Evolutionary conservation across 148 eudicot species (phyloP).

Genomic region (Drosera capensis): DNA sequence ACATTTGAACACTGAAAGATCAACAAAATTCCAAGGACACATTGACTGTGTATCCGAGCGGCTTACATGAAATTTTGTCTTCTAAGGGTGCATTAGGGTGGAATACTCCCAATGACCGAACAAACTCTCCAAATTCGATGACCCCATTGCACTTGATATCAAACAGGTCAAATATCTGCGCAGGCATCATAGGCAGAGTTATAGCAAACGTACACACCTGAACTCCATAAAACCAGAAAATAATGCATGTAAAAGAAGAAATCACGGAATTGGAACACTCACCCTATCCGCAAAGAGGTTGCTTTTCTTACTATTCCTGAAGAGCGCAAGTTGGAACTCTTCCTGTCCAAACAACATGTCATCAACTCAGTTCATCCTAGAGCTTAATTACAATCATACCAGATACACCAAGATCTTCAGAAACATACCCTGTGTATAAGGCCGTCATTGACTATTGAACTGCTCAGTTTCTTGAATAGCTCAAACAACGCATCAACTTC

Average conservation of each 20-base stretch:
- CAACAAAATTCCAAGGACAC: background rate
- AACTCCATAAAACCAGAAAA: background rate
- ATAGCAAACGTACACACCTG: background rate
- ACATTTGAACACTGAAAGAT: background rate
- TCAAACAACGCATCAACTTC: constrained; percentile 83
- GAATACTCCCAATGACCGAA: constrained; percentile 59
- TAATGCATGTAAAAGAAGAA: background rate
- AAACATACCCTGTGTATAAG: constrained; percentile 72
- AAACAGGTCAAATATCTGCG: constrained; percentile 52
- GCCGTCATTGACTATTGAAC: constrained; percentile 83
- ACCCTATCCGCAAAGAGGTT: constrained; percentile 92
- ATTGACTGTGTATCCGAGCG: background rate
- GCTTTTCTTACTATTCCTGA: constrained; percentile 56
- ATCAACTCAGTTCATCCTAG: background rate
- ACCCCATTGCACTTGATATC: constrained; percentile 57
- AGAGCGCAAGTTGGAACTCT: constrained; percentile 85
- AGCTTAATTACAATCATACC: background rate
- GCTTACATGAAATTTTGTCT: constrained; percentile 54
- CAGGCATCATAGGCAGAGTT: background rate
- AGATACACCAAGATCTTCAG: background rate
- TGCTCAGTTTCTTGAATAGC: constrained; percentile 74
- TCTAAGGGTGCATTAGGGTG: constrained; percentile 67
- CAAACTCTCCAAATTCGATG: constrained; percentile 88
- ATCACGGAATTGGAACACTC: constrained; percentile 2
- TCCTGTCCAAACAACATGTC: constrained; percentile 23